A percentile compares a stretch with the other conserved stretches of the same genome.
phyloP scores from a whole-genome alignment of 768 basidiomycete genomes.

The Leucosporidium creatinivorum region DNA sequence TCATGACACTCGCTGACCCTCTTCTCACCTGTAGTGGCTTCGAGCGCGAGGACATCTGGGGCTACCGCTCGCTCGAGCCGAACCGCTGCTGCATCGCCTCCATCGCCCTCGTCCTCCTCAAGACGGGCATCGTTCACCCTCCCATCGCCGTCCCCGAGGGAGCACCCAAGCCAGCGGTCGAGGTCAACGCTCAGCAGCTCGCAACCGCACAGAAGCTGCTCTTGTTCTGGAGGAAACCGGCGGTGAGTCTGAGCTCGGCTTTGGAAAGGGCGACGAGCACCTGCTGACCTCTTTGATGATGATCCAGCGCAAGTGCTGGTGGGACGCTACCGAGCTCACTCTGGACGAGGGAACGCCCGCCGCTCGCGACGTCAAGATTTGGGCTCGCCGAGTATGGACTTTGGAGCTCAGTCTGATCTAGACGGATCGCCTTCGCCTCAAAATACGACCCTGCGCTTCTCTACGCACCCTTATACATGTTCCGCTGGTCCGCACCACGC shows the following conservation, averaged over 20 bases:
- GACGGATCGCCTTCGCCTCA: neutral
- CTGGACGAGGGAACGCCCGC: slow-evolving; percentile 47
- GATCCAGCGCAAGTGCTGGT: slow-evolving; percentile 95
- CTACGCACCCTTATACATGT: neutral
- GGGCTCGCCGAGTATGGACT: slow-evolving; percentile 98
- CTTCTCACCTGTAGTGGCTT: slow-evolving; percentile 63
- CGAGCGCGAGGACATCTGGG: slow-evolving; percentile 96
- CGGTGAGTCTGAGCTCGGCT: no score
- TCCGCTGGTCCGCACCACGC: neutral
- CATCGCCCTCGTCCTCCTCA: slow-evolving; percentile 91
- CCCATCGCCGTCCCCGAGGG: slow-evolving; percentile 35
- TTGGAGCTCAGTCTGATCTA: slow-evolving; percentile 84
- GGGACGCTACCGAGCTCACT: slow-evolving; percentile 87
- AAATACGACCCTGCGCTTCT: neutral
- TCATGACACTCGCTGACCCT: neutral
- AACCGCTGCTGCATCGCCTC: slow-evolving; percentile 96
- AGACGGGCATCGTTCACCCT: slow-evolving; percentile 86
- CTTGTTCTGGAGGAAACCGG: slow-evolving; percentile 97
- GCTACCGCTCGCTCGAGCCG: slow-evolving; percentile 90
- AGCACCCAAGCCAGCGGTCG: slow-evolving; percentile 50
- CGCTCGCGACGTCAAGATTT: slow-evolving; percentile 67
- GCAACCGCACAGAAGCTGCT: slow-evolving; percentile 93
- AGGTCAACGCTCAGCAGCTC: slow-evolving; percentile 87
- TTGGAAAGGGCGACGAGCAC: neutral
- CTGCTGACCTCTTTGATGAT: neutral